These are phyloP conservation scores for Penicillium cataractarum DNA, from an alignment of 495 filamentous ascomycete genomes.

Conservation along the genomic window DNA sequence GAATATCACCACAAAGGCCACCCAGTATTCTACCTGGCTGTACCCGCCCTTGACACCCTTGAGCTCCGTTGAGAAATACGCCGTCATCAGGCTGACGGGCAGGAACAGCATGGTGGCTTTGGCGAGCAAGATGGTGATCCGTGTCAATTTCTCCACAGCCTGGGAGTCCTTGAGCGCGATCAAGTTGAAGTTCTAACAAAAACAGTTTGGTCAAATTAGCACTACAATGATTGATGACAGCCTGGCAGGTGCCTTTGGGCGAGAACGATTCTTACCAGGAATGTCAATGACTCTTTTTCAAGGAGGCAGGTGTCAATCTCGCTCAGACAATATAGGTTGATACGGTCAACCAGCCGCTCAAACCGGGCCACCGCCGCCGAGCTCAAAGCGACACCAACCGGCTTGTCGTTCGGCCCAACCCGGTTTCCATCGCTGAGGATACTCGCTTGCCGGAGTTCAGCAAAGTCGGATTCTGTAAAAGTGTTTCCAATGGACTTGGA, in stretches of 20 bases:
- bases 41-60: constrained; percentile 60
- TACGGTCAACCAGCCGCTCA: constrained; percentile 73
- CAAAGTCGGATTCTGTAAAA: constrained; percentile 33
- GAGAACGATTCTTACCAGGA: constrained; percentile 52
- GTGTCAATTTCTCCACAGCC: constrained; percentile 75
- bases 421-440: constrained; percentile 30
- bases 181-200: constrained; percentile 77
- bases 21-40: constrained; percentile 70
- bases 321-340: constrained; percentile 77
- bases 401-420: constrained; percentile 28
- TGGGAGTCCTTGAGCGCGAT: constrained; percentile 83
- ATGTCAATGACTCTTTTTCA: constrained; percentile 78
- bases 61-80: constrained; percentile 80
- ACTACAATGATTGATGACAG: background rate
- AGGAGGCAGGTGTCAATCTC: constrained; percentile 78
- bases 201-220: constrained; percentile 21
- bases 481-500: constrained; percentile 30
- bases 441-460: constrained; percentile 35
- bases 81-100: constrained; percentile 80
- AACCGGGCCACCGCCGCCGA: constrained; percentile 72
- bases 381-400: constrained; percentile 61
- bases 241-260: background rate
- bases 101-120: constrained; percentile 85
- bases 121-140: constrained; percentile 79
- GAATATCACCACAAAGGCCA: constrained; percentile 69